Evolutionary conservation across 208 protist genomes (phyloP), one percentile per base, ranked within the genome.

Genomic region (Crithidia thermophila): DNA sequence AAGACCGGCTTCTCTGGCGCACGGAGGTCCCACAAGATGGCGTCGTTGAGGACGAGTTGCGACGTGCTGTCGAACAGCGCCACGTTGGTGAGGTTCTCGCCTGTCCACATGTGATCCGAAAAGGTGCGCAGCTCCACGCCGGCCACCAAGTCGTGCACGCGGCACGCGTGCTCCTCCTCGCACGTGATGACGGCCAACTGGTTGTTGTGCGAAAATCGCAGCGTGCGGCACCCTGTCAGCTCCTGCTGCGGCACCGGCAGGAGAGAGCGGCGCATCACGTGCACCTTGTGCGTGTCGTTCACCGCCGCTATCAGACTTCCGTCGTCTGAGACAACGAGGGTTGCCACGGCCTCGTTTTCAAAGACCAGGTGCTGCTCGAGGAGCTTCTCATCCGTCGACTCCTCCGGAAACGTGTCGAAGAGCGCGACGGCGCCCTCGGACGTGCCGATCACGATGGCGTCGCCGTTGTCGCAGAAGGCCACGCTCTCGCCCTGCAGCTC

Each of bases 371-470:
- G 91, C 58, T 94, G 87, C 70, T 93, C 87, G 20, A 91, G 67
- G 6, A 93, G 70, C 53, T 93, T 93, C 49, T 94, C 85, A 33
- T 77, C 74, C 39, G 72, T 74, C 11, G 67, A 62, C 42, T 94
- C 86, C 53, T 91, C 87, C 18, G 85, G 81, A 66, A 91, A 91
- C 11, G 85, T 93, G 74, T 94, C 84, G 62, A 96, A 96, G 39
- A 94, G 61, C 3, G 82, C 81, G 23, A 96, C 68, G 3, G 70
- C 77, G 21, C 91, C 91, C 49, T 96, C 87, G 30, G 86, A 89
- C 20, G 87, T 96, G 39, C 91, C 91, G 27, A 94, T 88, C 42
- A 90, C 62, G 55, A 96, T 62, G 39, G 82, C 68, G 36, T 93
- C 82, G 20, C 91, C 91, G 50, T 67, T 73, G 68, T 96, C 91